Conservation (phyloP, 2,329 filamentous ascomycete genomes). For the Xylaria sp. region DNA sequence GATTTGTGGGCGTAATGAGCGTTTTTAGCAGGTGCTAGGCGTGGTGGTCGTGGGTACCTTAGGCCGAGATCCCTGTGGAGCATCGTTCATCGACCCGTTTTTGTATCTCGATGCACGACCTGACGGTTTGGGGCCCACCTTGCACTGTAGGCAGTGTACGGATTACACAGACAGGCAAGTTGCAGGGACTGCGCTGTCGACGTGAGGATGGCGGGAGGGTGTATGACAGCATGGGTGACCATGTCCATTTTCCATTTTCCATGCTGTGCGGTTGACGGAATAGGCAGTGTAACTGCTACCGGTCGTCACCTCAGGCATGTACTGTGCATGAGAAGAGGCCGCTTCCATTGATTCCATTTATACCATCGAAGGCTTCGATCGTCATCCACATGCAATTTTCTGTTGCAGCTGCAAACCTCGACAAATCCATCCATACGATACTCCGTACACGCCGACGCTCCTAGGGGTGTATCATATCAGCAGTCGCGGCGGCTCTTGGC, state of each 20-base stretch:
- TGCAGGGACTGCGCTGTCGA: neutral
- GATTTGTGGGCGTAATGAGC: no score
- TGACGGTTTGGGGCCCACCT: neutral
- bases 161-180: no score
- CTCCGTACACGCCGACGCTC: no score
- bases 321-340: neutral
- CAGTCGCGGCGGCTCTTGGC: no score
- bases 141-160: no score
- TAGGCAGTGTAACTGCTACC: neutral
- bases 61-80: neutral
- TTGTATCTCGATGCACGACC: neutral
- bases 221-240: neutral
- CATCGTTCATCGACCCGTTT: neutral
- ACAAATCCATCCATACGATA: no score
- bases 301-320: neutral
- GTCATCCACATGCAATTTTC: conserved; percentile 6
- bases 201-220: neutral
- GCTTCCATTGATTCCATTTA: neutral
- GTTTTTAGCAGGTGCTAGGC: no score
- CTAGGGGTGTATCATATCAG: no score
- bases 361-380: neutral
- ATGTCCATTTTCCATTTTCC: no score
- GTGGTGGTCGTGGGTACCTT: neutral
- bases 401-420: conserved; percentile 8
- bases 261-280: no score